Base-by-base conservation (phyloP, 2,329 filamentous ascomycete genomes). In the Amauroascus niger region DNA sequence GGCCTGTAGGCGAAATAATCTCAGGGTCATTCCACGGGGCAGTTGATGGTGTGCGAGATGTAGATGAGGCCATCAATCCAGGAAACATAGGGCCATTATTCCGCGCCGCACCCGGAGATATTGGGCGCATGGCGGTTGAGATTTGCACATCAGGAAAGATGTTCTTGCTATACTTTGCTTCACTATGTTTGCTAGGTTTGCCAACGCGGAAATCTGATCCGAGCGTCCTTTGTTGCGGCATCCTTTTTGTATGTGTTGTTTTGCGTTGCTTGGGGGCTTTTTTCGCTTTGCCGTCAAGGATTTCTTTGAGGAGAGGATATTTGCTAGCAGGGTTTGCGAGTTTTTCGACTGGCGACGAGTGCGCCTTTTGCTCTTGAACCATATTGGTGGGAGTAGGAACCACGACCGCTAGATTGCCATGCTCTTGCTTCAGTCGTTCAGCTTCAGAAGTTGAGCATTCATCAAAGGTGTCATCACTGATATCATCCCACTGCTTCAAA, bases 401-500 rank as follows among this genome's bases (percentile, higher is more conserved):
- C 26, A 76, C 66, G 20, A 75, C 68, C 20, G 76, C 68, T 16
- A 68, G 63, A 37, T 70, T 60, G n/a, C 65, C 63, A 57, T 71
- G 65, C 40, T 68, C 64, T 46, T 63, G 63, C 57, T 70, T 73
- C 47, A 68, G 65, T 33, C 66, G 65, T 57, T 76, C 73, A 18
- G 72, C 65, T 33, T 77, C 73, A 24, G 70, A 70, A 7, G 41
- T 18, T 30, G 41, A 30, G 18, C 24, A 45, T 9, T 26, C 24
- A 16, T n/a, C 24, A 30, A 30, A 30, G 6, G 14, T 16, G 8
- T 45, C 41, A 11, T 68, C 64, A 6, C 63, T 63, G 48, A 66
- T 60, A 54, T 82, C 78, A 58, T 82, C 71, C 79, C 80, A 83
- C 55, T 71, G 73, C 51, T 75, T 75, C 32, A 83, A 70, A 20